A percentile compares a stretch with the other conserved stretches of the same genome.
Conservation (phyloP, 768 basidiomycete genomes). For the Boletus tomentosulus region DNA sequence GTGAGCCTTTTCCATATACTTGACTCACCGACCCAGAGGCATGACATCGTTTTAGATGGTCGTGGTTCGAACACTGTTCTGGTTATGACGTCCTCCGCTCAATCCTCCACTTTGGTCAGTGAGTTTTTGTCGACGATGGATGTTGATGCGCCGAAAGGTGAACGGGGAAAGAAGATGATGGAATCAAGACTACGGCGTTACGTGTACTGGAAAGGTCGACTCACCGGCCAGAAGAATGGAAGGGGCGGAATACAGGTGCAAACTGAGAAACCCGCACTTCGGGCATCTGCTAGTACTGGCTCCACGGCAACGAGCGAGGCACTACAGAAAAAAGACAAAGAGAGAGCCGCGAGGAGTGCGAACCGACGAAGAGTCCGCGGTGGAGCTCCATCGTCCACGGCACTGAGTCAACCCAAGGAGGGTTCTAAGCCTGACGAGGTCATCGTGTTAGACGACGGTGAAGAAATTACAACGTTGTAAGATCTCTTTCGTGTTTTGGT, state of each 20-base stretch:
- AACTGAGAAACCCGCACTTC: slow-evolving; percentile 8
- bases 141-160: slow-evolving; percentile 49
- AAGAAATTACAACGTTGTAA: slow-evolving; percentile 57
- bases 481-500: slow-evolving; percentile 20
- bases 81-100: slow-evolving; percentile 81
- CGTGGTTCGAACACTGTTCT: slow-evolving; percentile 74
- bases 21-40: neutral
- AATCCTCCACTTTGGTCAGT: slow-evolving; percentile 67
- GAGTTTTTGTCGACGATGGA: slow-evolving; percentile 74
- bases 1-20: slow-evolving; percentile 6
- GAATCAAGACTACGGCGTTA: slow-evolving; percentile 65
- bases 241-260: slow-evolving; percentile 4
- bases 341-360: slow-evolving; percentile 52
- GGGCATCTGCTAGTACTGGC: slow-evolving; percentile 8
- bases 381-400: slow-evolving; percentile 43
- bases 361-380: slow-evolving; percentile 76
- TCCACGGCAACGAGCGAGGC: slow-evolving; percentile 57
- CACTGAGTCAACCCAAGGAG: slow-evolving; percentile 9
- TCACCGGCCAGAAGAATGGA: slow-evolving; percentile 21
- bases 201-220: slow-evolving; percentile 76
- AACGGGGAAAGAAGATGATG: slow-evolving; percentile 76
- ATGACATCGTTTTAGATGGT: slow-evolving; percentile 17
- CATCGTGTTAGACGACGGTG: slow-evolving; percentile 18
- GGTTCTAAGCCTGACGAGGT: slow-evolving; percentile 6
- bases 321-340: slow-evolving; percentile 70